Conservation (phyloP, 371 early-diverging fungal species). For the Zancudomyces culisetae region DNA sequence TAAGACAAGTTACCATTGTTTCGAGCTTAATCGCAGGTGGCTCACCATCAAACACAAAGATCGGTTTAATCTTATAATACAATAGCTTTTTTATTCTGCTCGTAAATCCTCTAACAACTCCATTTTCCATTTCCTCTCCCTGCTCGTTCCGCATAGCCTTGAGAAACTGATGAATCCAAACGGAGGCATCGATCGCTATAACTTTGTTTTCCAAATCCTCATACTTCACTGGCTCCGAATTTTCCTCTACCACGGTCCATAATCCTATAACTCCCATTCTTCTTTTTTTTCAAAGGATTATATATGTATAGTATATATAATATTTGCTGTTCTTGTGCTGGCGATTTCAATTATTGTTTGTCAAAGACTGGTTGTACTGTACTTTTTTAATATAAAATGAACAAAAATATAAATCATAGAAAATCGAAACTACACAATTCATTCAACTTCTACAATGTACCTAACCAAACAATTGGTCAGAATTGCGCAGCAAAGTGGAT, state of each 20-base stretch:
- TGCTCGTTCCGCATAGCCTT: slow-evolving; percentile 76
- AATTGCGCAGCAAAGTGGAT: too few species aligned
- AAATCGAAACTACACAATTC: too few species aligned
- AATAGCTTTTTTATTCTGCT: slow-evolving; percentile 82
- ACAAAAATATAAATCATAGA: too few species aligned
- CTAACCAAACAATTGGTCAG: too few species aligned
- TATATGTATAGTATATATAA: too few species aligned
- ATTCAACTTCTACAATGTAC: too few species aligned
- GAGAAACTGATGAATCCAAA: slow-evolving; percentile 91
- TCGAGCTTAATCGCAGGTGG: slow-evolving; percentile 65
- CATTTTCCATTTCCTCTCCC: slow-evolving; percentile 58
- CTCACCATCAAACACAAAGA: slow-evolving; percentile 91
- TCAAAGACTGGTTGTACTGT: too few species aligned
- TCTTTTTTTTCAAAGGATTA: too few species aligned
- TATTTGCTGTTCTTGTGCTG: too few species aligned
- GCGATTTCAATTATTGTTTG: too few species aligned
- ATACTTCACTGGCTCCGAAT: slow-evolving; percentile 51
- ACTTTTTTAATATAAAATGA: too few species aligned
- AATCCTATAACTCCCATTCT: slow-evolving; percentile 92
- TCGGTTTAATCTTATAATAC: slow-evolving; percentile 71
- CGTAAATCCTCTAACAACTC: slow-evolving; percentile 82
- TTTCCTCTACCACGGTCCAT: slow-evolving; percentile 73
- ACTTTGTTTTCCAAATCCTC: slow-evolving; percentile 50
- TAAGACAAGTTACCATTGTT: too few species aligned
- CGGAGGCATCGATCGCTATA: slow-evolving; percentile 83